Conservation (phyloP, 2,329 filamentous ascomycete species). For the Pseudogymnoascus verrucosus region DNA sequence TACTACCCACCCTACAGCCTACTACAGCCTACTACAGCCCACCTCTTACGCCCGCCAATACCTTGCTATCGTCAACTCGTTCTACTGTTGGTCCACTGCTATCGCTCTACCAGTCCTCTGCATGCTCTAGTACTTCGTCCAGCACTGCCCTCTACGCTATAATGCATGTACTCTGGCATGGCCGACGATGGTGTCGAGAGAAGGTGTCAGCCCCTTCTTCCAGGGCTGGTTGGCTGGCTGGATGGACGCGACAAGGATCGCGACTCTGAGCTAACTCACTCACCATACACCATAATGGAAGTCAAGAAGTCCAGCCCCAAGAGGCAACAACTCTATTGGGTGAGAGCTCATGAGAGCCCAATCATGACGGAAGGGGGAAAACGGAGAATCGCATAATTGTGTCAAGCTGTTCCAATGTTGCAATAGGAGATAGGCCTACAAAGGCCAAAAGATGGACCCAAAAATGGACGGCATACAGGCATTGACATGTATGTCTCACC, state of each 20-base stretch:
- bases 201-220: neutral
- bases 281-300: neutral
- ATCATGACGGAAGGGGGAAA: neutral
- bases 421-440: neutral
- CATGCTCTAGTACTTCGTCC: neutral
- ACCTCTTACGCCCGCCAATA: neutral
- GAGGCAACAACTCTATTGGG: conserved; percentile 5
- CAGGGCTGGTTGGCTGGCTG: neutral
- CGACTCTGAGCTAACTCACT: neutral
- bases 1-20: neutral
- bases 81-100: too few species aligned
- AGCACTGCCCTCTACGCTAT: neutral
- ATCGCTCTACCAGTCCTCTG: neutral
- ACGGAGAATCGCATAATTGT: conserved; percentile 1
- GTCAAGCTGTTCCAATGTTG: conserved; percentile 7
- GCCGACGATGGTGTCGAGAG: neutral
- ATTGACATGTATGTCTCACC: conserved; percentile 8
- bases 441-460: neutral
- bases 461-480: neutral
- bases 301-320: neutral
- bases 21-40: neutral
- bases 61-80: neutral
- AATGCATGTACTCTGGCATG: neutral
- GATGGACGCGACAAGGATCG: neutral
- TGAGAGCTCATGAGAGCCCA: neutral